phyloP scores from a whole-genome alignment of 768 basidiomycete genomes.

The Suillus brevipes region DNA sequence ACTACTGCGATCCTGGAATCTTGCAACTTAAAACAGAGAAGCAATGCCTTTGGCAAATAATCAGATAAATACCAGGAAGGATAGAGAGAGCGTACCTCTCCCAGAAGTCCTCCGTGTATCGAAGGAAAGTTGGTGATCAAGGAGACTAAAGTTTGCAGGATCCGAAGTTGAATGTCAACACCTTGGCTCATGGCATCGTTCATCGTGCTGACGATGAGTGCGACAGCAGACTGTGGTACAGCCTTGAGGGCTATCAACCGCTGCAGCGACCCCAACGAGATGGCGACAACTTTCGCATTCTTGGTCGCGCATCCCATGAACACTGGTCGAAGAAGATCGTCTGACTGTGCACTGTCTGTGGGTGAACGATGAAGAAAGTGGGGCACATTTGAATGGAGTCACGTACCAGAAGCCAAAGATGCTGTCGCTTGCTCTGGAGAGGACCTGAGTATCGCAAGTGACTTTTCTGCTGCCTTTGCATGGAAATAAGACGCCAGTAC shows the following conservation, averaged over 20 bases:
- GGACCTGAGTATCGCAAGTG: constrained; percentile 74
- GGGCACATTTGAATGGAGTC: not conserved
- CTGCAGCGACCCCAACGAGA: constrained; percentile 88
- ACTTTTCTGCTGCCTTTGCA: constrained; percentile 82
- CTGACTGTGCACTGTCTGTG: constrained; percentile 74
- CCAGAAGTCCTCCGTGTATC: constrained; percentile 78
- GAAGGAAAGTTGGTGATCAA: constrained; percentile 86
- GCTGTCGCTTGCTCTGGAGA: constrained; percentile 78
- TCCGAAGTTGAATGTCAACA: constrained; percentile 94
- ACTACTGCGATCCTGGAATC: constrained; percentile 96
- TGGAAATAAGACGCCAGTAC: not conserved
- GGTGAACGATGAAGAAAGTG: constrained; percentile 14
- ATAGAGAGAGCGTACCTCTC: constrained; percentile 57
- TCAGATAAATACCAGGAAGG: too few relatives aligned
- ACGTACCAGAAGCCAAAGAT: constrained; percentile 71
- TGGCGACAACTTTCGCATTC: constrained; percentile 91
- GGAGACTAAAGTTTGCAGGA: constrained; percentile 88
- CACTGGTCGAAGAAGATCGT: constrained; percentile 80
- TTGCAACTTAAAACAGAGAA: constrained; percentile 94
- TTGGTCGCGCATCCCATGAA: constrained; percentile 94
- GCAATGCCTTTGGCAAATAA: constrained; percentile 57
- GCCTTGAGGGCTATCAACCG: constrained; percentile 86
- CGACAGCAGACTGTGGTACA: constrained; percentile 77
- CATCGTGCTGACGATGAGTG: constrained; percentile 81
- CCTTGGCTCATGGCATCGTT: constrained; percentile 88